phyloP scores from a whole-genome alignment of 1,284 basidiomycete species.

The Sporisorium reilianum region DNA sequence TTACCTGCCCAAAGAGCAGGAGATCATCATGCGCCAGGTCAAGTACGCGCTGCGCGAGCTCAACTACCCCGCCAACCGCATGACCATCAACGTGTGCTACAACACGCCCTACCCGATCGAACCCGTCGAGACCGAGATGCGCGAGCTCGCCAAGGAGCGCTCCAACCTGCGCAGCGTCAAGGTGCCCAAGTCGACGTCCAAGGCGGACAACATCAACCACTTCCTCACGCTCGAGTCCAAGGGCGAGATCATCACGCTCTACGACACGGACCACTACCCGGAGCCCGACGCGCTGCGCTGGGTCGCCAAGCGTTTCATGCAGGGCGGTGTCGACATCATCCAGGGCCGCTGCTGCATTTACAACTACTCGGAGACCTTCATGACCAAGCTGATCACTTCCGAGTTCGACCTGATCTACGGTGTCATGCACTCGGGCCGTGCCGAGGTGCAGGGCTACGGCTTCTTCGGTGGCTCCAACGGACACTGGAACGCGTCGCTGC shows the following conservation, averaged over 20 bases:
- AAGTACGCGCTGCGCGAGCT: conserved; percentile 59
- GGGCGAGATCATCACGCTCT: conserved; percentile 61
- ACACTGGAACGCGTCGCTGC: conserved; percentile 62
- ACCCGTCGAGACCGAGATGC: conserved; percentile 51
- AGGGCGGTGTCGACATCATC: conserved; percentile 63
- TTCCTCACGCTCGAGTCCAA: conserved; percentile 55
- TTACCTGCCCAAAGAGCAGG: conserved; percentile 61
- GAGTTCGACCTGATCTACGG: conserved; percentile 65
- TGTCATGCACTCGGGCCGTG: conserved; percentile 60
- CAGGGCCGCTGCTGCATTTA: conserved; percentile 64
- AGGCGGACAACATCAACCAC: conserved; percentile 64
- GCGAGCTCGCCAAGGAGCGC: conserved; percentile 44
- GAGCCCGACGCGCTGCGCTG: conserved; percentile 59
- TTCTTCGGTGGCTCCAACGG: conserved; percentile 66
- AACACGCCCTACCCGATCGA: conserved; percentile 62
- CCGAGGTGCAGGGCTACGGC: conserved; percentile 56
- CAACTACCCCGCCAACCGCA: conserved; percentile 55
- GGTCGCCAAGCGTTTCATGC: conserved; percentile 55
- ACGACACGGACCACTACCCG: conserved; percentile 63
- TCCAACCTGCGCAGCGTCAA: conserved; percentile 51
- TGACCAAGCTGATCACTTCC: conserved; percentile 52
- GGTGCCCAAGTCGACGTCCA: conserved; percentile 59
- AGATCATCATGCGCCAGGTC: conserved; percentile 62
- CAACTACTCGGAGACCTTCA: conserved; percentile 59
- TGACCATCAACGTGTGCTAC: conserved; percentile 63